Evolutionary conservation across 2,329 filamentous ascomycete genomes (phyloP).

Genomic region (Aspergillus floridensis): DNA sequence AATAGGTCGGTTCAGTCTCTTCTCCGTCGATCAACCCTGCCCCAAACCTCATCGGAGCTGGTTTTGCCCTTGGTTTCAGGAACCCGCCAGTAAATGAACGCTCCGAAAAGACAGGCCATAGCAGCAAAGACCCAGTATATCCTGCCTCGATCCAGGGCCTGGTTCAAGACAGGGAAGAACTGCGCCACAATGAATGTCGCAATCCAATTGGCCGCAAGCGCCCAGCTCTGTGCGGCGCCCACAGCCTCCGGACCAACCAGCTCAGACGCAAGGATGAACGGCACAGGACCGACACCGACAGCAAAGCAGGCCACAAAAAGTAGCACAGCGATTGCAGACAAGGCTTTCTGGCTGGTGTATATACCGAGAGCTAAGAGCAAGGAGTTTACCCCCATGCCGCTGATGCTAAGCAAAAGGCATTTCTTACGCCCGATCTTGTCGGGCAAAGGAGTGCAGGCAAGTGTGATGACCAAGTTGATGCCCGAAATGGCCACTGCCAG

Average conservation of each 20-base stretch:
- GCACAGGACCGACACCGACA: conserved; percentile 85
- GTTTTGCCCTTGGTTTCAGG: conserved; percentile 87
- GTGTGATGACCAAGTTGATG: conserved; percentile 80
- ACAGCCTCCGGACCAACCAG: conserved; percentile 88
- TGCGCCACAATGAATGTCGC: conserved; percentile 91
- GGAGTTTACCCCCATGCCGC: conserved; percentile 78
- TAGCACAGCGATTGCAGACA: conserved; percentile 79
- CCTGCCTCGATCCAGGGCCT: conserved; percentile 71
- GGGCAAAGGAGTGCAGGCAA: conserved; percentile 76
- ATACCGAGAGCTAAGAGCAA: conserved; percentile 79
- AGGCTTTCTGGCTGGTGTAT: conserved; percentile 64
- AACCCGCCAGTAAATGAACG: conserved; percentile 71
- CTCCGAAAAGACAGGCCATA: conserved; percentile 65
- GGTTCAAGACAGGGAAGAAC: conserved; percentile 87
- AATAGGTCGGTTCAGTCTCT: conserved; percentile 27
- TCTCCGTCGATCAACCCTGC: conserved; percentile 47
- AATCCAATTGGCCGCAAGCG: conserved; percentile 80
- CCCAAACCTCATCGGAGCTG: conserved; percentile 89
- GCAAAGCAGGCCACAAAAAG: conserved; percentile 88
- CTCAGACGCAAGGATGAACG: conserved; percentile 90
- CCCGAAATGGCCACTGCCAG: conserved; percentile 84
- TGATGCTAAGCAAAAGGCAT: conserved; percentile 77
- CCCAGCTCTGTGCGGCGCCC: conserved; percentile 86
- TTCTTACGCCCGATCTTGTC: conserved; percentile 85
- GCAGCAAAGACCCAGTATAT: conserved; percentile 90